Evolutionary conservation across 306 rosid genomes (phyloP), one percentile per base, ranked within the genome.

Genomic region (Cicer judaicum): DNA sequence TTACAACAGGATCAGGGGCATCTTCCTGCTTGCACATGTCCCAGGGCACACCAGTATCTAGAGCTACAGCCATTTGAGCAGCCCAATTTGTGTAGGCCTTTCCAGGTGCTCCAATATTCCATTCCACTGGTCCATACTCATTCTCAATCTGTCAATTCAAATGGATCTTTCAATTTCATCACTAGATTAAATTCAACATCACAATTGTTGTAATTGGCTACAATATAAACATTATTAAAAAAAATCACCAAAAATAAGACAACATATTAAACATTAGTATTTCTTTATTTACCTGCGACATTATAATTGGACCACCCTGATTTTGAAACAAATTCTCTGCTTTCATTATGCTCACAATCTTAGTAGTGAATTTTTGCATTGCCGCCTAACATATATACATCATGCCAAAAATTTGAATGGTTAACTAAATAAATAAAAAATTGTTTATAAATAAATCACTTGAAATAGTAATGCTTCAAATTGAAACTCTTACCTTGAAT

Each of bases 231-330:
- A 42, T 56, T 60, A 39, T 13, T 10, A 15, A 29, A 64, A 36
- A 53, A 56, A n/a, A 2, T 52, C 19, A 43, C 40, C 38, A 16
- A 64, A 64, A 64, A 0, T 14, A 64, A 3, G 15, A 59, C 18
- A 13, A 65, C 11, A 66, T 16, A 16, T 74, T 60, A 62, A 52
- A 9, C 15, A 3, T 1, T 0, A 29, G 36, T 29, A 5, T 40
- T 62, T 48, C 6, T 5, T 38, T 80, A 86, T 7, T 64, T 79
- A 92, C 99, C 98, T 95, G 99, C 39, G 99, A 90, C 72, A 95
- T 39, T 44, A 95, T 95, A 44, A 95, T 90, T 63, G 99, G 99
- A 69, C 99, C 99, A 79, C 98, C 99, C 62, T 95, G 98, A 36
- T 79, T 86, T 71, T 95, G 86, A 83, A 87, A 95, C 90, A 95